Conservation (phyloP, 257 asterid genomes). For the Cinchona pubescens region DNA sequence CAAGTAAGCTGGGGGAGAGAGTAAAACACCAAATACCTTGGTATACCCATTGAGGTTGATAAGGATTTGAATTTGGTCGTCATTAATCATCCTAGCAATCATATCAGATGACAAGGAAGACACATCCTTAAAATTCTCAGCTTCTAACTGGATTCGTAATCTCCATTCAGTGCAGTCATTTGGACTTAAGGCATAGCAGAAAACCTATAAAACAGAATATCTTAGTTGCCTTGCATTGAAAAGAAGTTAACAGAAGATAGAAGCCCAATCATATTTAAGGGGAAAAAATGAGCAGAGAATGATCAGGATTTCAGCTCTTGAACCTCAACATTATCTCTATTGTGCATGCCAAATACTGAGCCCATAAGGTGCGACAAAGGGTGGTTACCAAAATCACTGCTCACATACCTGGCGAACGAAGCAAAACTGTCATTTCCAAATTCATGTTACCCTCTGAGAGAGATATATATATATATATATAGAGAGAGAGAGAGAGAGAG, state of each 20-base stretch:
- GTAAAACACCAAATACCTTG: conserved; percentile 43
- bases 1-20: background rate
- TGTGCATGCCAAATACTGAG: conserved; percentile 96
- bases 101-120: conserved; percentile 87
- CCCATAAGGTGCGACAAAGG: conserved; percentile 99
- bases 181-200: conserved; percentile 93
- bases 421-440: background rate
- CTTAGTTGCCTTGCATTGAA: conserved; percentile 6
- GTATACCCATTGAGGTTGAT: conserved; percentile 97
- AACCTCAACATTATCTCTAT: conserved; percentile 82
- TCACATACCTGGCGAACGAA: conserved; percentile 68
- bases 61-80: conserved; percentile 90
- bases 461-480: no score
- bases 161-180: conserved; percentile 99
- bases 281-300: conserved; percentile 13
- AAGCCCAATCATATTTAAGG: conserved; percentile 1
- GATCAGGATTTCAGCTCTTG: conserved; percentile 15
- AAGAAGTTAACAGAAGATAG: conserved; percentile 15
- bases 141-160: conserved; percentile 80
- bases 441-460: background rate
- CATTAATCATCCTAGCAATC: conserved; percentile 91
- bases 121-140: conserved; percentile 88
- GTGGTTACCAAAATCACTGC: conserved; percentile 99
- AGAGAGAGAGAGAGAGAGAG: background rate
- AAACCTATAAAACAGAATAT: conserved; percentile 49